Base-by-base conservation (phyloP, 2,329 filamentous ascomycete species). In the Ceratocystis cubensis region DNA sequence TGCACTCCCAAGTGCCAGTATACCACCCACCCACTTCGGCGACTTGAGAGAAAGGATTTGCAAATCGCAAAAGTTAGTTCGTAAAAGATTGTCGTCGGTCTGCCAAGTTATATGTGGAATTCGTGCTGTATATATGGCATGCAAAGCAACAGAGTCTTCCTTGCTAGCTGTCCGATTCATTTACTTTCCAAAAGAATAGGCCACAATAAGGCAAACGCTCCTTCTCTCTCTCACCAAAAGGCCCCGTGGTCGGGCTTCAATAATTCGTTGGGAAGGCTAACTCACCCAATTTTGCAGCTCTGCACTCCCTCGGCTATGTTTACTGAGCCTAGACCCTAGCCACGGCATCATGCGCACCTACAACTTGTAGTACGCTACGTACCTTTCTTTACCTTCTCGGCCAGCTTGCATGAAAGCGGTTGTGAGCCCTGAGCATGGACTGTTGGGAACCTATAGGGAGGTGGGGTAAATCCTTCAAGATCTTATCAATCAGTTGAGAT, bases 401-500 rank as follows among this genome's bases (percentile, higher is more conserved):
- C 62, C 28, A 17, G 17, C 22, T 37, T 64, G 46, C 57, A 65
- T 65, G 28, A 59, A 59, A n/a, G 8, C 15, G 33, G 13, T 3
- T 37, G 5, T 33, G 30, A 59, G 56, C 48, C 48, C 22, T 53
- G 22, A 50, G 48, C 22, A 28, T 22, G 7, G 22, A 25, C 53
- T 28, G 20, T 33, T n/a, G 4, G 56, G 28, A 33, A n/a, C 22
- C 56, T 13, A 10, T 15, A 30, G 17, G 30, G 56, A 30, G 28
- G 17, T 37, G 8, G 28, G 56, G 17, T 59, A 17, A 37, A 37
- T 37, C 28, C 56, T 50, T 2, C 25, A 64, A 65, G 66, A 68
- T 68, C 66, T 68, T 66, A 68, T 68, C 66, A 68, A 68, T 68
- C 66, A 68, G 66, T 66, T 50, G 57, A 41, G 46, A 17, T 41